These are phyloP conservation scores for Globisporangium sylvaticum DNA, from an alignment of 352 stramenopile genomes.

Conservation along the genomic window DNA sequence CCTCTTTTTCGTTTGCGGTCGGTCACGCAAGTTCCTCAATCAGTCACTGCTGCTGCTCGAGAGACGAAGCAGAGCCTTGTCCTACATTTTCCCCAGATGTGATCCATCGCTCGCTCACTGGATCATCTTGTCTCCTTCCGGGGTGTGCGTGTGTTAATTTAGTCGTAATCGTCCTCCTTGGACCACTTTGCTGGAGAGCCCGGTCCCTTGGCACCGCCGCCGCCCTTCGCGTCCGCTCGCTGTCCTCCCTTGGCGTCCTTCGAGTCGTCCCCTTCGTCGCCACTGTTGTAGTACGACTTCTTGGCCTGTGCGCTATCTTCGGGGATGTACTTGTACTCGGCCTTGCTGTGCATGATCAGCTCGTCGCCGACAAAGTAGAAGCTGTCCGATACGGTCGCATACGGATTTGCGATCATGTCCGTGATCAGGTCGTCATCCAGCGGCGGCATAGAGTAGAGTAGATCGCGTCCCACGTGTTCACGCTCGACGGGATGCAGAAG, in stretches of 20 bases:
- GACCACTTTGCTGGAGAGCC: slow-evolving; percentile 75
- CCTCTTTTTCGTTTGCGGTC: neutral
- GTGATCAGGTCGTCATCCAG: slow-evolving; percentile 92
- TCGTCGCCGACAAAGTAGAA: slow-evolving; percentile 97
- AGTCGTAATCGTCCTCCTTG: slow-evolving; percentile 90
- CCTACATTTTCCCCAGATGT: neutral
- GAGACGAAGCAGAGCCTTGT: neutral
- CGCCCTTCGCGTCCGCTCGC: slow-evolving; percentile 55
- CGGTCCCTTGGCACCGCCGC: slow-evolving; percentile 25
- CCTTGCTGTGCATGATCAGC: slow-evolving; percentile 96
- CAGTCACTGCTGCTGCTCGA: neutral
- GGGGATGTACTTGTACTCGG: slow-evolving; percentile 92
- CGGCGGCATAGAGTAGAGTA: slow-evolving; percentile 94
- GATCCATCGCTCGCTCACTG: neutral
- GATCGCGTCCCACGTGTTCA: slow-evolving; percentile 95
- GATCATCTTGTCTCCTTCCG: neutral
- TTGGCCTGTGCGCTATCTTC: slow-evolving; percentile 90
- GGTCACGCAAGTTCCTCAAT: neutral
- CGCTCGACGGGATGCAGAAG: slow-evolving; percentile 94
- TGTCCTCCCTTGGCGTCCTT: slow-evolving; percentile 28
- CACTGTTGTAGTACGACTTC: slow-evolving; percentile 87
- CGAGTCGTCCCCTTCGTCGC: slow-evolving; percentile 65
- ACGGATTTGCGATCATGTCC: slow-evolving; percentile 93
- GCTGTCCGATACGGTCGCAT: slow-evolving; percentile 92
- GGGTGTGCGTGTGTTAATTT: slow-evolving; percentile 20